These are phyloP conservation scores for Fraxinus latifolia DNA, from an alignment of 305 asterid genomes.

Conservation along the genomic window DNA sequence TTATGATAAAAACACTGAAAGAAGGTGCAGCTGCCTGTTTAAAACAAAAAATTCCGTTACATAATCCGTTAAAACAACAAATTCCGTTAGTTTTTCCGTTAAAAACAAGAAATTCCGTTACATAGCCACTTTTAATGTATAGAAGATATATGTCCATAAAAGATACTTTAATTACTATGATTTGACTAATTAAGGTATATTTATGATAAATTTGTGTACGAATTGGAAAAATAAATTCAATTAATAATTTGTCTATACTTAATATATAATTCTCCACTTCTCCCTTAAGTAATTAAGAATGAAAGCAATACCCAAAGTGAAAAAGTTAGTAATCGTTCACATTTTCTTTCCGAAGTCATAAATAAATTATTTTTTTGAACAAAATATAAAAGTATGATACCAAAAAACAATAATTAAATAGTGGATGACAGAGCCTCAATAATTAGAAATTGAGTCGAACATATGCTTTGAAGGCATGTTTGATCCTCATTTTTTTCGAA, in stretches of 20 bases:
- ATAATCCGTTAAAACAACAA: too few species aligned
- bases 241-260: not conserved
- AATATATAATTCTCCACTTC: not conserved
- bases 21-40: too few species aligned
- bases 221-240: not conserved
- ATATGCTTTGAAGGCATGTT: not conserved
- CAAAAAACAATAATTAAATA: not conserved
- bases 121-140: too few species aligned
- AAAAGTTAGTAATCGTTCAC: slow-evolving; percentile 25
- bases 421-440: slow-evolving; percentile 32
- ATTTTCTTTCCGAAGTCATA: slow-evolving; percentile 25
- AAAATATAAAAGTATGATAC: not conserved
- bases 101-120: too few species aligned
- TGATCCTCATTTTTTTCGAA: too few species aligned
- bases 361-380: slow-evolving; percentile 15
- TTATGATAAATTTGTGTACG: not conserved
- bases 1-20: too few species aligned
- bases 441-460: slow-evolving; percentile 18
- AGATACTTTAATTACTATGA: not conserved
- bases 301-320: not conserved
- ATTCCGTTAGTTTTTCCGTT: too few species aligned
- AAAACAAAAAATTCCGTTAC: too few species aligned
- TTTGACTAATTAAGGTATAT: not conserved
- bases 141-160: not conserved
- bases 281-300: slow-evolving; percentile 29